A percentile compares a stretch with the other conserved stretches of the same genome.
Conservation (phyloP, 148 eudicot genomes). For the Diospyros lotus region DNA sequence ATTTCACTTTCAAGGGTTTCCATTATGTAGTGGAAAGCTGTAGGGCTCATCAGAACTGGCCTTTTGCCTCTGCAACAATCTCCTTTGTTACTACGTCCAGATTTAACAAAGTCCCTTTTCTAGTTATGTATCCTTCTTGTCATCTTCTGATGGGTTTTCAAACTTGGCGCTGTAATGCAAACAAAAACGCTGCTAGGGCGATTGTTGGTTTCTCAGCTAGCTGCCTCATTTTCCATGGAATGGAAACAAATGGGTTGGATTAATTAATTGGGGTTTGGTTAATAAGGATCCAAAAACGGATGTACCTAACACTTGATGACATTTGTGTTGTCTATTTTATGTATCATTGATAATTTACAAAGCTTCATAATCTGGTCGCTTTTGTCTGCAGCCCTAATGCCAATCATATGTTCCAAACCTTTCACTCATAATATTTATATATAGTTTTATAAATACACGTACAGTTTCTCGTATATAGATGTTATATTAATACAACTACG, state of each 20-base stretch:
- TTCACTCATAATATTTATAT: not conserved
- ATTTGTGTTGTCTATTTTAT: conserved; percentile 8
- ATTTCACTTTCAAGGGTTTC: not conserved
- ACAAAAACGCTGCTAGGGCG: conserved; percentile 11
- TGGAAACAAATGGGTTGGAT: conserved; percentile 3
- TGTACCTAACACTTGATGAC: conserved; percentile 17
- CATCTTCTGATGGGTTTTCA: not conserved
- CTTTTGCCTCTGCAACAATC: not conserved
- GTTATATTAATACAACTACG: too few relatives aligned
- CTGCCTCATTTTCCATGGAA: conserved; percentile 1
- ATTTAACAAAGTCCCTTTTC: not conserved
- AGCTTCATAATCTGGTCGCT: not conserved
- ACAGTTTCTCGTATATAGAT: too few relatives aligned
- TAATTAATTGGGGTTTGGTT: not conserved
- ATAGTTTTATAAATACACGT: too few relatives aligned
- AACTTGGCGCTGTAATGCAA: not conserved
- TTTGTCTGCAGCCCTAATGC: conserved; percentile 7
- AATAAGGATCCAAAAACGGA: conserved; percentile 4
- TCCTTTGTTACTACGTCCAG: not conserved
- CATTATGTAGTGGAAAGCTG: not conserved
- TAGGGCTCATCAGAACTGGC: not conserved
- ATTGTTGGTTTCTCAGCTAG: not conserved
- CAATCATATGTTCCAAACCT: conserved; percentile 2
- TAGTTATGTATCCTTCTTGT: not conserved
- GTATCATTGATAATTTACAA: not conserved